Evolutionary conservation across 2,329 filamentous ascomycete genomes (phyloP).

Genomic region (Hypocreales sp.): DNA sequence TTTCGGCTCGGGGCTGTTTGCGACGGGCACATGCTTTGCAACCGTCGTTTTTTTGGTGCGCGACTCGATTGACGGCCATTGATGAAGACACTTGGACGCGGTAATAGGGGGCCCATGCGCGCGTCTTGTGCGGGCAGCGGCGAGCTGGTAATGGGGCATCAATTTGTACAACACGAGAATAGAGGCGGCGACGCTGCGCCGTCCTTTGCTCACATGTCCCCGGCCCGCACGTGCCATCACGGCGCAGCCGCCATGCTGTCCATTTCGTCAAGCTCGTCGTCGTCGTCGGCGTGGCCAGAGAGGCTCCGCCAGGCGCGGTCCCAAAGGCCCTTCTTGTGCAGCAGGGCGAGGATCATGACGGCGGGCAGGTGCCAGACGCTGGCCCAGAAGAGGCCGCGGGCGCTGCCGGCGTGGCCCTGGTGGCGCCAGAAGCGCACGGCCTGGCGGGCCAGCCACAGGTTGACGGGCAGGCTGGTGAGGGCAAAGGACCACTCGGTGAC

Average conservation of each 20-base stretch:
- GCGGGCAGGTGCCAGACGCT: slow-evolving; percentile 92
- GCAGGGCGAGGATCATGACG: slow-evolving; percentile 76
- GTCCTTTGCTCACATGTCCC: too few species aligned
- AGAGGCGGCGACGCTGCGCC: background rate
- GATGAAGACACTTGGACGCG: too few species aligned
- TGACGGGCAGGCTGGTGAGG: slow-evolving; percentile 64
- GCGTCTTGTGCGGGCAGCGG: too few species aligned
- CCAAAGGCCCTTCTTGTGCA: slow-evolving; percentile 91
- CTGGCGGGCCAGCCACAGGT: slow-evolving; percentile 70
- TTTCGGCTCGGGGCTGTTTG: too few species aligned
- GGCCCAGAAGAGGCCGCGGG: slow-evolving; percentile 84
- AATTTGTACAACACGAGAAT: too few species aligned
- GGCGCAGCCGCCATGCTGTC: slow-evolving; percentile 19
- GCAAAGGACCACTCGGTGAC: slow-evolving; percentile 82
- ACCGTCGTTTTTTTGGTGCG: too few species aligned
- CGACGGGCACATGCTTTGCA: too few species aligned
- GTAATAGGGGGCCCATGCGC: too few species aligned
- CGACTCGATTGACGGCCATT: too few species aligned
- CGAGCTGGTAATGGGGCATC: too few species aligned
- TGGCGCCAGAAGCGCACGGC: slow-evolving; percentile 68
- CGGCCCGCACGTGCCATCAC: too few species aligned
- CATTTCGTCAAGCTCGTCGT: slow-evolving; percentile 29
- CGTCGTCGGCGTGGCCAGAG: slow-evolving; percentile 41
- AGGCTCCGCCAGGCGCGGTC: slow-evolving; percentile 60
- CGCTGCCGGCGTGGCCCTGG: slow-evolving; percentile 65